These are phyloP conservation scores for Agaricus sinodeliciosus DNA, from an alignment of 768 basidiomycete species.

Conservation along the genomic window DNA sequence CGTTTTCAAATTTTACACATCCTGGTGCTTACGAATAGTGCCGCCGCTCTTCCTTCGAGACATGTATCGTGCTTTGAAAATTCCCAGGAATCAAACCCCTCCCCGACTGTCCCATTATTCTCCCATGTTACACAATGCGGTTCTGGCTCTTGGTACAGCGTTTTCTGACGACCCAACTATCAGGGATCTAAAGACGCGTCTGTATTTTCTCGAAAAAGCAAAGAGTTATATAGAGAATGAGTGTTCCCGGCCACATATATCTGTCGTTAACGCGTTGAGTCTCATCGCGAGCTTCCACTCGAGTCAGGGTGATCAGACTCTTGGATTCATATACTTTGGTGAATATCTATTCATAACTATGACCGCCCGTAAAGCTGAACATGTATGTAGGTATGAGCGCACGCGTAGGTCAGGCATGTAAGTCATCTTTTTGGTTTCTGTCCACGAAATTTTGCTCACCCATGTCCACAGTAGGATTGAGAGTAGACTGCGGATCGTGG, in stretches of 20 bases:
- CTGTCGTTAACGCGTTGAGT: conserved; percentile 37
- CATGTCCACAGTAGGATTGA: conserved; percentile 42
- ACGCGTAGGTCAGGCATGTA: conserved; percentile 53
- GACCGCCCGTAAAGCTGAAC: conserved; percentile 7
- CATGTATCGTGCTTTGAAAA: conserved; percentile 35
- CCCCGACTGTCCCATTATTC: conserved; percentile 57
- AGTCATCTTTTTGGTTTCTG: conserved; percentile 18
- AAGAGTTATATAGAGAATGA: conserved; percentile 42
- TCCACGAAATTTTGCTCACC: background rate
- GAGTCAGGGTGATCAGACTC: conserved; percentile 38
- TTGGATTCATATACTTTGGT: conserved; percentile 45
- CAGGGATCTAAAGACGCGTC: conserved; percentile 34
- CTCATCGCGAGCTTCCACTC: conserved; percentile 39
- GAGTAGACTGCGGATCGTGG: conserved; percentile 51
- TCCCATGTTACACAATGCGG: conserved; percentile 66
- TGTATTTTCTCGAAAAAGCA: conserved; percentile 34
- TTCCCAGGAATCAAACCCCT: conserved; percentile 27
- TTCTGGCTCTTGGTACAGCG: conserved; percentile 39
- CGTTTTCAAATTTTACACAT: conserved; percentile 41
- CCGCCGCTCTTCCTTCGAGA: conserved; percentile 43
- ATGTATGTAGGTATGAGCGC: conserved; percentile 43
- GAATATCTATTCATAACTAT: conserved; percentile 12
- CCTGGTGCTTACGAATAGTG: conserved; percentile 44
- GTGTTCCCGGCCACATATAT: conserved; percentile 38
- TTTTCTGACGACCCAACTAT: conserved; percentile 39